These are phyloP conservation scores for Rhodotorula paludigena DNA, from an alignment of 768 basidiomycete species.

Conservation along the genomic window DNA sequence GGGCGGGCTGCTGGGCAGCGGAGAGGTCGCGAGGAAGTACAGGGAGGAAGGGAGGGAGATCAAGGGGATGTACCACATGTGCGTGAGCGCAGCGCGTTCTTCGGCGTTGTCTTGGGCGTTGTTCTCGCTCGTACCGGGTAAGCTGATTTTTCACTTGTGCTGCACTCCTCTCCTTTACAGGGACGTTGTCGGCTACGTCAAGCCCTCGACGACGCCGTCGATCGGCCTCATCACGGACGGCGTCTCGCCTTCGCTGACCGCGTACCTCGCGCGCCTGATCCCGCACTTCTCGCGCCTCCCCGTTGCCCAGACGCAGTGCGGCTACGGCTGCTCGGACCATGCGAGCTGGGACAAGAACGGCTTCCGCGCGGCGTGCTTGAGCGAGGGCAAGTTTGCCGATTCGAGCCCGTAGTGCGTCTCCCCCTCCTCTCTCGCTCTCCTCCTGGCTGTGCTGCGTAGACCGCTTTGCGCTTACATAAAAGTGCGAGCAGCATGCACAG, in stretches of 20 bases:
- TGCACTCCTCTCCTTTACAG: too few relatives aligned
- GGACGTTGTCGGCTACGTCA: slow-evolving; percentile 48
- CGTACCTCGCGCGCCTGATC: slow-evolving; percentile 39
- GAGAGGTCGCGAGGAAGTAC: slow-evolving; percentile 21
- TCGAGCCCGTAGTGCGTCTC: slow-evolving; percentile 35
- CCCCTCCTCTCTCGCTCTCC: neutral
- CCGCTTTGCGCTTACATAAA: too few relatives aligned
- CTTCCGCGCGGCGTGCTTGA: slow-evolving; percentile 26
- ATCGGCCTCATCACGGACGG: slow-evolving; percentile 44
- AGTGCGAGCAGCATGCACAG: slow-evolving; percentile 43
- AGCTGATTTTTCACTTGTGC: too few relatives aligned
- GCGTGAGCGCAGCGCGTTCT: too few relatives aligned
- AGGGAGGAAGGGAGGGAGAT: neutral
- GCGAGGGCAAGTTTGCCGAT: slow-evolving; percentile 34
- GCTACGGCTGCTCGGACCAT: neutral
- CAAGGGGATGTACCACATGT: slow-evolving; percentile 21
- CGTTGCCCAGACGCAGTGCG: neutral
- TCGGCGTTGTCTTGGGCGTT: too few relatives aligned
- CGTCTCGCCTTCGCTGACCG: slow-evolving; percentile 36
- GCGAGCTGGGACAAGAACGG: slow-evolving; percentile 13
- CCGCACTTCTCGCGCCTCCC: slow-evolving; percentile 40
- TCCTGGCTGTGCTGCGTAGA: too few relatives aligned
- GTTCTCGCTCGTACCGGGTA: too few relatives aligned
- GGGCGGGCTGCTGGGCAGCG: slow-evolving; percentile 47
- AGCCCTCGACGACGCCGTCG: slow-evolving; percentile 39